These are phyloP conservation scores for Neoconidiobolus thromboides DNA, from an alignment of 371 early-diverging fungal genomes.

Conservation along the genomic window DNA sequence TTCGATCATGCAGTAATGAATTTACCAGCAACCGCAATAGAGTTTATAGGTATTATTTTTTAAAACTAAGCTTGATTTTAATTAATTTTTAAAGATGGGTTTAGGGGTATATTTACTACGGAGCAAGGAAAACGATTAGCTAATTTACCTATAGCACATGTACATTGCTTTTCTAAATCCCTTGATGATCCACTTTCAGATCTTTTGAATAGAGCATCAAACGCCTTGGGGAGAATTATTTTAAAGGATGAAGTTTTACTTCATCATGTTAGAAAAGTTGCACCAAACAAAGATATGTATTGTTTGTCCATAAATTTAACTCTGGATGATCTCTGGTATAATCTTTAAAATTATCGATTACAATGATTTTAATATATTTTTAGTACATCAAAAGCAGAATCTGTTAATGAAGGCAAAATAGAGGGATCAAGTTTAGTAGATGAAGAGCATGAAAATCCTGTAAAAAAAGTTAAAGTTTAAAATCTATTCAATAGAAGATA, in stretches of 20 bases:
- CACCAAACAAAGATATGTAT: constrained; percentile 96
- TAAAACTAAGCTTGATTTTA: neutral
- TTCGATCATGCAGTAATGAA: constrained; percentile 97
- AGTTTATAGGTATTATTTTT: constrained; percentile 56
- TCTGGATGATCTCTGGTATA: constrained; percentile 13
- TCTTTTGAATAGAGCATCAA: constrained; percentile 27
- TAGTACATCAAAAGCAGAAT: too few relatives aligned
- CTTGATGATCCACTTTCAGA: constrained; percentile 41
- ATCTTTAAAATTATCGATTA: too few relatives aligned
- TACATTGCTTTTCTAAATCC: constrained; percentile 83
- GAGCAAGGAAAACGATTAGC: constrained; percentile 23
- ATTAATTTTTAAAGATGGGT: constrained; percentile 27
- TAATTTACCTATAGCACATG: constrained; percentile 58
- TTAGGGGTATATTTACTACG: constrained; percentile 42
- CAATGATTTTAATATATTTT: too few relatives aligned
- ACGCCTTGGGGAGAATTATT: neutral
- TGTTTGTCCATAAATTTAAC: constrained; percentile 71
- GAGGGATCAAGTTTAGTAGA: too few relatives aligned
- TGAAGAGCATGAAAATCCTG: too few relatives aligned
- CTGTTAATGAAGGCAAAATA: too few relatives aligned
- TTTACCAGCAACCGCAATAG: constrained; percentile 87
- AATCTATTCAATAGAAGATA: too few relatives aligned
- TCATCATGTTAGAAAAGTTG: constrained; percentile 78
- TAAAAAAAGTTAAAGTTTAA: too few relatives aligned
- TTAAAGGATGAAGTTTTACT: constrained; percentile 21